Conservation (phyloP, 257 asterid genomes). For the Solanum tarapatanum region DNA sequence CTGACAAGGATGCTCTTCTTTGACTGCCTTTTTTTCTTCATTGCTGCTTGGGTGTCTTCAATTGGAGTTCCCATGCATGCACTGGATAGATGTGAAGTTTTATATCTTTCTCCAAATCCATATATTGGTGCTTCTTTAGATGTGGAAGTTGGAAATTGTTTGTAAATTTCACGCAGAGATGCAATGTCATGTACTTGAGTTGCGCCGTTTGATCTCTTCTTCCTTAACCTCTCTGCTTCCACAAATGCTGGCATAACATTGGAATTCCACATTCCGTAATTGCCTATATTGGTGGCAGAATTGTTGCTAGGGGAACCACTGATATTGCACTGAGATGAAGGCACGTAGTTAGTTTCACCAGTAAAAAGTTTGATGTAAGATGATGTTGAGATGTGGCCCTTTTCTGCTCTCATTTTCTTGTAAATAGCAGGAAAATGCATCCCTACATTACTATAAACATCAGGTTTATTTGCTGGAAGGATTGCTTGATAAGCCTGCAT, state of each 20-base stretch:
- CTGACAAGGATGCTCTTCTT: slow-evolving; percentile 30
- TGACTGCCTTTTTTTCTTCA: slow-evolving; percentile 45
- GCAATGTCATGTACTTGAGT: slow-evolving; percentile 34
- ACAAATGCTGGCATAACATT: slow-evolving; percentile 32
- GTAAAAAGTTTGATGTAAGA: slow-evolving; percentile 17
- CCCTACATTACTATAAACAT: slow-evolving; percentile 13
- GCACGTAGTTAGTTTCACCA: slow-evolving; percentile 12
- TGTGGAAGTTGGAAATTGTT: slow-evolving; percentile 22
- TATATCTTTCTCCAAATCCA: slow-evolving; percentile 9
- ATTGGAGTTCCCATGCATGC: slow-evolving; percentile 45
- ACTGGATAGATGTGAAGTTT: slow-evolving; percentile 20
- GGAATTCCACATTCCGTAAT: slow-evolving; percentile 18
- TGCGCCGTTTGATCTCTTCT: slow-evolving; percentile 41
- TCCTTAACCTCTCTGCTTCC: slow-evolving; percentile 27
- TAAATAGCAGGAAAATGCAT: slow-evolving; percentile 39
- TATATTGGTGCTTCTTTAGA: slow-evolving; percentile 16
- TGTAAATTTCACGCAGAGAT: slow-evolving; percentile 25
- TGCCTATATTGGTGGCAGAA: slow-evolving; percentile 11
- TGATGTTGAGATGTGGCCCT: slow-evolving; percentile 17
- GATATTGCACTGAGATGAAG: slow-evolving; percentile 14
- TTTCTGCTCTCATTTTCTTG: slow-evolving; percentile 59
- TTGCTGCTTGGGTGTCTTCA: slow-evolving; percentile 25
- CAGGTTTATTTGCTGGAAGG: slow-evolving; percentile 15
- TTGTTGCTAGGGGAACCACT: slow-evolving; percentile 8
- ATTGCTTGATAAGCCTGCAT: slow-evolving; percentile 33